phyloP scores from a whole-genome alignment of 2,329 filamentous ascomycete genomes.

The Calonectria leucothoes region DNA sequence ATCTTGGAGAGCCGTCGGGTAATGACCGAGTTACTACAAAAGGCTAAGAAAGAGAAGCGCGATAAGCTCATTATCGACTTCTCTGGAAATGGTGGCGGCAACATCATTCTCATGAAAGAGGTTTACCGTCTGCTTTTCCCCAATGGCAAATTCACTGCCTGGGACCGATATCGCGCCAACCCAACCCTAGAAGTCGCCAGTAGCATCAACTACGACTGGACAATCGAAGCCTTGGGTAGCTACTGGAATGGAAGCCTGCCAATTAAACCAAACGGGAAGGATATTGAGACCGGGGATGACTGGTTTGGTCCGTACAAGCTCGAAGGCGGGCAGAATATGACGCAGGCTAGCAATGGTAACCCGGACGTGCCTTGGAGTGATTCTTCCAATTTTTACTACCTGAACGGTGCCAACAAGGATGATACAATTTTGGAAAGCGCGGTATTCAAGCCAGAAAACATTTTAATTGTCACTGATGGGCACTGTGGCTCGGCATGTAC shows the following conservation, averaged over 20 bases:
- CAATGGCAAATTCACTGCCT: not conserved
- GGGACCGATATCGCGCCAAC: not conserved
- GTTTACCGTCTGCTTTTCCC: constrained; percentile 58
- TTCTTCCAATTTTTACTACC: not conserved
- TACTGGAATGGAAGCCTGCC: not conserved
- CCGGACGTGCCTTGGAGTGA: not conserved
- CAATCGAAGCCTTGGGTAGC: no score
- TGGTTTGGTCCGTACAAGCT: not conserved
- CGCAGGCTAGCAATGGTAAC: not conserved
- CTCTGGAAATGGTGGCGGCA: constrained; percentile 69
- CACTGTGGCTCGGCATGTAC: constrained; percentile 17
- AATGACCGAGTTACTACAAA: not conserved
- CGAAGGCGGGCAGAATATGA: not conserved
- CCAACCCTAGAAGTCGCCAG: not conserved
- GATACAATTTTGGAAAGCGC: not conserved
- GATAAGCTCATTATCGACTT: constrained; percentile 72
- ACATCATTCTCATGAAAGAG: constrained; percentile 57
- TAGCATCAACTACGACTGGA: no score
- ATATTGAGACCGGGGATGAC: not conserved
- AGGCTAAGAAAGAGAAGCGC: not conserved
- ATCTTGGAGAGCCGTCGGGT: not conserved
- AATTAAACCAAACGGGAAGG: not conserved
- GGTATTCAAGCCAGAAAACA: constrained; percentile 14
- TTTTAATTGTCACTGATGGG: constrained; percentile 23
- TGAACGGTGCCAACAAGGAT: not conserved